Percentiles rank a stretch among this genome's conserved stretches.
phyloP scores from a whole-genome alignment of 805 yeast species.

The Lachancea mirantina region DNA sequence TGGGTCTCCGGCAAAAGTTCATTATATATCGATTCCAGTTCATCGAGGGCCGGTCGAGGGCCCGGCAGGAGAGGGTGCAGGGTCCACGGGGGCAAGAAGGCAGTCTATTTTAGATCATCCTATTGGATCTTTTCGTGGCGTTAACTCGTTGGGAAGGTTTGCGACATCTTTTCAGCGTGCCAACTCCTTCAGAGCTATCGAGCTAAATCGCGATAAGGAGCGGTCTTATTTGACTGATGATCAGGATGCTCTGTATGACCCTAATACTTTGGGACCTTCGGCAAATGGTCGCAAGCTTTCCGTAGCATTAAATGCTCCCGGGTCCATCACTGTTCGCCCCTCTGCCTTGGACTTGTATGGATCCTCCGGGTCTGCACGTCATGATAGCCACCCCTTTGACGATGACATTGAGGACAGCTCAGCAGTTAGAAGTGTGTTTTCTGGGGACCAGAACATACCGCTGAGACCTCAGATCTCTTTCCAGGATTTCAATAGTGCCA shows the following conservation, averaged over 20 bases:
- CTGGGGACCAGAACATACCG: constrained; percentile 25
- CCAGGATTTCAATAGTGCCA: constrained; percentile 35
- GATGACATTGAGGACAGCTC: constrained; percentile 40
- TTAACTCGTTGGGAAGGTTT: constrained; percentile 66
- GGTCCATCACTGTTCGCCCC: constrained; percentile 21
- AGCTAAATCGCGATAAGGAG: constrained; percentile 33
- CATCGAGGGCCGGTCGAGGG: constrained; percentile 12
- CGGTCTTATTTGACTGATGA: constrained; percentile 58
- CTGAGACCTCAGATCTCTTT: constrained; percentile 37
- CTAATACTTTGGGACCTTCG: constrained; percentile 60
- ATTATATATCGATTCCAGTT: constrained; percentile 29
- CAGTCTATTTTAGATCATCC: constrained; percentile 39
- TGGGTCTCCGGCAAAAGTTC: constrained; percentile 14
- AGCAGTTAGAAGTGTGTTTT: constrained; percentile 29
- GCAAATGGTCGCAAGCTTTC: constrained; percentile 58
- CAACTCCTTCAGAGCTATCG: constrained; percentile 59
- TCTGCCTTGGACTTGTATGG: constrained; percentile 20
- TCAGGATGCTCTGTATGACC: constrained; percentile 61
- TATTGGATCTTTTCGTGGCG: constrained; percentile 55
- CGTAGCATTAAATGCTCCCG: constrained; percentile 36
- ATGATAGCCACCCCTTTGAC: constrained; percentile 14
- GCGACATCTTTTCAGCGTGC: constrained; percentile 77
- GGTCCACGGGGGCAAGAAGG: constrained; percentile 20
- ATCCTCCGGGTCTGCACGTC: background rate
- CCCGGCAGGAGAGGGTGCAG: constrained; percentile 4